Base-by-base conservation (phyloP, 2,329 filamentous ascomycete species). In the Fusarium verrucosum region DNA sequence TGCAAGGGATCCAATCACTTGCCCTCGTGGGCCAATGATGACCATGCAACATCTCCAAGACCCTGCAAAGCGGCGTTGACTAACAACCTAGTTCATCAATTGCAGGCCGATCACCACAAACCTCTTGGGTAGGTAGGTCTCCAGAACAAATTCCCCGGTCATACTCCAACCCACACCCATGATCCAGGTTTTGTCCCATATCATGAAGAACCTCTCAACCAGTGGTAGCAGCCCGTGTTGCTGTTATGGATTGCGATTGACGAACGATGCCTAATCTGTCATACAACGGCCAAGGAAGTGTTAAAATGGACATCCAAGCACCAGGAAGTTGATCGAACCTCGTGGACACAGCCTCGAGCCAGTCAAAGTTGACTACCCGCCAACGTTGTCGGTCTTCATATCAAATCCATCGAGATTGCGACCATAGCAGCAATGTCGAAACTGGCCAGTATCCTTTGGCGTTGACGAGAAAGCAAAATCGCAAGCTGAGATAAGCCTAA, bases 171-270 rank as follows among this genome's bases (percentile, higher is more conserved):
- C 54, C 26, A 36, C 20, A 30, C 40, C 19, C 33, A 28, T 50
- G 33, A 37, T 38, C 36, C 28, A 17, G 44, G 25, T 20, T 37
- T 52, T 28, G 25, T 17, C 36, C 44, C 38, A 51, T 37, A 17
- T 49, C 11, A 26, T 22, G 33, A 50, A 17, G n/a, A 35, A 19
- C 41, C 41, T 45, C 58, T 42, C 42, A 46, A 23, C 69, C 69
- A 70, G 53, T 65, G 42, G 42, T 44, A 32, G 35, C 50, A 25
- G 55, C 50, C 64, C 66, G 67, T 71, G 69, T 51, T 26, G 45
- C 25, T 25, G 50, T 43, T 40, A 47, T 45, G 43, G 50, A 22
- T 58, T 54, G n/a, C 56, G 46, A 71, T 71, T 71, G 65, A 71
- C 50, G 65, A 67, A 37, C 20, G 38, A 28, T 44, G 41, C 36